Percentiles rank a stretch among this genome's conserved stretches.
Conservation (phyloP, 2,329 filamentous ascomycete genomes). For the Didymella lethalis region DNA sequence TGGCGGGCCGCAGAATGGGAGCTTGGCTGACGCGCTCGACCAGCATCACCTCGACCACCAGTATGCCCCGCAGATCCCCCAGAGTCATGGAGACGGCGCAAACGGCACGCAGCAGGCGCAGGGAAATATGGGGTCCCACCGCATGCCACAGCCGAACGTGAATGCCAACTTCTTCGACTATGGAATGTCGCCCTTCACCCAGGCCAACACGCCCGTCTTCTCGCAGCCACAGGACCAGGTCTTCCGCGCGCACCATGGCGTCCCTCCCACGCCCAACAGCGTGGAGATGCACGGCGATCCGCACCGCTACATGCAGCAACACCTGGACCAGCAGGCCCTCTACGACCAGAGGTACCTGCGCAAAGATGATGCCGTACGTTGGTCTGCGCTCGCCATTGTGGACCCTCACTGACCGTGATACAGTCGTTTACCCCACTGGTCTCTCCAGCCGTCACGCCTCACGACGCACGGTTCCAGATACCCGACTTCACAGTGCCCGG, state of each 20-base stretch:
- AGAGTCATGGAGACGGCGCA: slow-evolving; percentile 36
- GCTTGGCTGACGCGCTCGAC: slow-evolving; percentile 45
- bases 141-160: slow-evolving; percentile 30
- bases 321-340: slow-evolving; percentile 64
- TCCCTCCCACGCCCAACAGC: slow-evolving; percentile 83
- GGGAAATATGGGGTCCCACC: slow-evolving; percentile 24
- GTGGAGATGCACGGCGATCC: slow-evolving; percentile 73
- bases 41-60: slow-evolving; percentile 44
- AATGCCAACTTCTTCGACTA: slow-evolving; percentile 48
- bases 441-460: slow-evolving; percentile 82
- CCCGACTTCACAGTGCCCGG: slow-evolving; percentile 69
- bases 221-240: slow-evolving; percentile 52
- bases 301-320: slow-evolving; percentile 61
- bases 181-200: slow-evolving; percentile 33
- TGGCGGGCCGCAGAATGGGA: slow-evolving; percentile 28
- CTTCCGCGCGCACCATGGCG: slow-evolving; percentile 65
- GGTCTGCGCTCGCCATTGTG: slow-evolving; percentile 1
- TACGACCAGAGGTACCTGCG: slow-evolving; percentile 71
- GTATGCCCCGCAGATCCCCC: slow-evolving; percentile 39
- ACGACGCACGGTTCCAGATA: slow-evolving; percentile 71
- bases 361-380: slow-evolving; percentile 72
- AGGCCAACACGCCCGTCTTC: slow-evolving; percentile 50
- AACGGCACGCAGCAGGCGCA: slow-evolving; percentile 28
- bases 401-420: slow-evolving; percentile 51
- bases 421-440: slow-evolving; percentile 82